Base-by-base conservation (phyloP, 805 yeast genomes). In the Yarrowia sp. region DNA sequence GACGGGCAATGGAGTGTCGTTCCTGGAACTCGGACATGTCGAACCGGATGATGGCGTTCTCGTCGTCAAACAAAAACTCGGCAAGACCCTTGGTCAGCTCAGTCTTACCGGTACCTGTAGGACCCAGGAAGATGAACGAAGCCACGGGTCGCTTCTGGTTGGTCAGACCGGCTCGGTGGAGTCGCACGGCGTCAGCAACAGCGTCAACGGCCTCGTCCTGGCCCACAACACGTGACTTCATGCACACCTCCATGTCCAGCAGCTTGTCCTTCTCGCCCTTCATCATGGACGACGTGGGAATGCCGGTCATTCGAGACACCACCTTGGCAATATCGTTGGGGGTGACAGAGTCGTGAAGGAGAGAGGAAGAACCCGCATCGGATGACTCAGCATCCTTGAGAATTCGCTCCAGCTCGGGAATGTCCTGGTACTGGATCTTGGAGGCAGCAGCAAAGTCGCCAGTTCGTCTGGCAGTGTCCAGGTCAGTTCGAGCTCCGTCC, bases 21-120 rank as follows among this genome's bases (percentile, higher is more conserved):
- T 94, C 99, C 80, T 94, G 98, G 78, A 95, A 94, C 78, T 94
- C 99, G 22, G 97, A 91, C 99, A 95, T 95, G 78, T 94, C 99
- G 77, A 94, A 94, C 73, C 99, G 83, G 32, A 93, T 87, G 43
- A 94, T 92, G 10, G 97, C 86, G 53, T 87, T 83, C 75, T 91
- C 92, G 77, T 94, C 94, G 75, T 92, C 95, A 79, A 95, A 95
- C 74, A 94, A 79, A 74, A 95, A 95, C 74, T 92, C 92, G 1
- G 98, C 97, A 69, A 94, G 83, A 0, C 96, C 88, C 78, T 95
- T 94, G 8, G 98, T 93, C 66, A 95, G 83, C 78, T 95, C 98
- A 0, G 99, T 95, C 79, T 94, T 94, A 80, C 99, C 99, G 0
- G 98, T 94, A 80, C 99, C 99, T 0, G 99, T 95, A 67, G 99